These are phyloP conservation scores for Flaveria ramosissima DNA, from an alignment of 129 eudicot species.

Conservation along the genomic window DNA sequence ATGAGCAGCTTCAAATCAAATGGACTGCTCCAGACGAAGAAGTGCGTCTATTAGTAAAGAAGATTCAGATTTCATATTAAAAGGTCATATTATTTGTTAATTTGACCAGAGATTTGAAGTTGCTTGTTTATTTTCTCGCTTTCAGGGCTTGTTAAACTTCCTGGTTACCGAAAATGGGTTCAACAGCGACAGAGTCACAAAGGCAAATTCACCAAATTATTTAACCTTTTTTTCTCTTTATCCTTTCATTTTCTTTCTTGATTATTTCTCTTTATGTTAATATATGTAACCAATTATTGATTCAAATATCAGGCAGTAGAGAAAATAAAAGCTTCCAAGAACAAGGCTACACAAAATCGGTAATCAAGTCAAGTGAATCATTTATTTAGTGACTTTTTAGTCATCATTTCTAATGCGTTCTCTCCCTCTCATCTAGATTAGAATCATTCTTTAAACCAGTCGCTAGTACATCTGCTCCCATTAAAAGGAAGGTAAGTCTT, in stretches of 20 bases:
- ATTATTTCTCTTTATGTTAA: neutral
- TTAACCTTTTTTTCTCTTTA: too few species aligned
- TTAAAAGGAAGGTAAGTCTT: constrained; percentile 70
- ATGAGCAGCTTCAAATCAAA: constrained; percentile 65
- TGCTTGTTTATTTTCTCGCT: neutral
- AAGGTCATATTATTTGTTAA: neutral
- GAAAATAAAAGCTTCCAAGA: constrained; percentile 91
- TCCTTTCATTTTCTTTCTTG: neutral
- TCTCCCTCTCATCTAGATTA: constrained; percentile 48
- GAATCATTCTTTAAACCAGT: constrained; percentile 90
- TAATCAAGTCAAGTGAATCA: constrained; percentile 31
- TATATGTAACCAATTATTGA: neutral
- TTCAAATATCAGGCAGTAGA: constrained; percentile 55
- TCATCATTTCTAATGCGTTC: constrained; percentile 11
- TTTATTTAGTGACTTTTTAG: neutral
- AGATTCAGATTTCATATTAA: neutral
- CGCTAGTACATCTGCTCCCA: constrained; percentile 54
- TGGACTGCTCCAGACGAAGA: constrained; percentile 92
- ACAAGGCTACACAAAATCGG: constrained; percentile 83
- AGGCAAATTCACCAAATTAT: constrained; percentile 43
- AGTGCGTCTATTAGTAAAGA: constrained; percentile 34
- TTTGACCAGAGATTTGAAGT: neutral
- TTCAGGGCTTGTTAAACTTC: constrained; percentile 83
- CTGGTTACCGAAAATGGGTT: constrained; percentile 89
- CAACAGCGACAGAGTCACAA: constrained; percentile 76